phyloP scores from a whole-genome alignment of 1,284 basidiomycete genomes.

The Mycosarcoma maydis region DNA sequence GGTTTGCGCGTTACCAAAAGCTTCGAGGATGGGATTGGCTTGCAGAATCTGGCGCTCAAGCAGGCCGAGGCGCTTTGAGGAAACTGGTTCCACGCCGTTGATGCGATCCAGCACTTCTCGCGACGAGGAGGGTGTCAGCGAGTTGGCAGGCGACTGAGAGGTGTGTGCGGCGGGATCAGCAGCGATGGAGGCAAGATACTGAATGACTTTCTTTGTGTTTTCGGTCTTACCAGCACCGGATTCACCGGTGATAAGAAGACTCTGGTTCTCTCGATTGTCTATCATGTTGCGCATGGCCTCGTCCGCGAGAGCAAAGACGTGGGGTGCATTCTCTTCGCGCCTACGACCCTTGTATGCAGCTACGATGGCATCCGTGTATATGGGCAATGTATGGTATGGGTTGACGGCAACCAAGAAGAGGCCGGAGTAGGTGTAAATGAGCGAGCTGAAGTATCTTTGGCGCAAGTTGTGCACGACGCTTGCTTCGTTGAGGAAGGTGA shows the following conservation, averaged over 20 bases:
- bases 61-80: conserved; percentile 74
- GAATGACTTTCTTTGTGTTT: conserved; percentile 99
- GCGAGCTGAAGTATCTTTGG: conserved; percentile 86
- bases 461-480: conserved; percentile 97
- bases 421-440: conserved; percentile 85
- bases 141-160: conserved; percentile 38
- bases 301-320: conserved; percentile 97
- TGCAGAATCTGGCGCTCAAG: conserved; percentile 96
- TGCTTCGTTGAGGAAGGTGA: conserved; percentile 98
- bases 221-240: conserved; percentile 99
- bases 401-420: conserved; percentile 98
- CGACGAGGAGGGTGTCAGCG: conserved; percentile 47
- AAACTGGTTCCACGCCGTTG: conserved; percentile 50
- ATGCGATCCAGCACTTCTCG: conserved; percentile 59
- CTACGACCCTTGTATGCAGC: conserved; percentile 92
- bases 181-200: conserved; percentile 97
- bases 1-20: conserved; percentile 98
- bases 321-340: conserved; percentile 93
- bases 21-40: conserved; percentile 96
- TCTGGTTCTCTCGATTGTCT: conserved; percentile 95
- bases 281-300: conserved; percentile 99
- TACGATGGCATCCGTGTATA: conserved; percentile 91
- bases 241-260: conserved; percentile 98
- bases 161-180: conserved; percentile 68
- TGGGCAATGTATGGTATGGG: conserved; percentile 89